phyloP scores from a whole-genome alignment of 2,329 filamentous ascomycete species.

The Ophiobolus disseminans region DNA sequence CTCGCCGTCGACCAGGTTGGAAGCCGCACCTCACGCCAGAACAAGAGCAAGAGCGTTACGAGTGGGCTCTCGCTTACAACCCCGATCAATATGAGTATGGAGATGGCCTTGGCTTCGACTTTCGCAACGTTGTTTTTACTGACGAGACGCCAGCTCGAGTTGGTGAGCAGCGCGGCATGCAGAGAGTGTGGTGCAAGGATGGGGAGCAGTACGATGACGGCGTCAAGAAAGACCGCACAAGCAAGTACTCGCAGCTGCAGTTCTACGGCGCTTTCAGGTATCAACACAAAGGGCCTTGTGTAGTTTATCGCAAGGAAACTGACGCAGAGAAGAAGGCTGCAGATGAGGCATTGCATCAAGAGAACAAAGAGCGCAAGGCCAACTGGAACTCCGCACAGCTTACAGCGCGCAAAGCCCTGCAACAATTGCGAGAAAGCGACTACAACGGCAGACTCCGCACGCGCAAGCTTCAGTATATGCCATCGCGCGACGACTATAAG shows the following conservation, averaged over 20 bases:
- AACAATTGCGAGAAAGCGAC: background rate
- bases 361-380: background rate
- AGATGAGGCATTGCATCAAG: background rate
- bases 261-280: background rate
- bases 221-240: background rate
- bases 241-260: background rate
- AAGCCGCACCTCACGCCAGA: background rate
- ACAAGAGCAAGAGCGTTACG: background rate
- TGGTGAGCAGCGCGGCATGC: background rate
- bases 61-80: background rate
- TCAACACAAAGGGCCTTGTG: constrained; percentile 6
- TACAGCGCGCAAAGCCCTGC: background rate
- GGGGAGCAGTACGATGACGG: background rate
- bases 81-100: background rate
- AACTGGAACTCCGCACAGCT: background rate
- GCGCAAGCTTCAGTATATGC: constrained; percentile 2
- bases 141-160: background rate
- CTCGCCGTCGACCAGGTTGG: background rate
- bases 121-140: background rate
- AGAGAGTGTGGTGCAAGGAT: background rate
- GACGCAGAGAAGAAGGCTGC: background rate
- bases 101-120: background rate
- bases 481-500: background rate
- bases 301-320: background rate
- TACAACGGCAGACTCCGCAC: background rate